A percentile compares a stretch with the other conserved stretches of the same genome.
These are phyloP conservation scores for Talaromyces sp. DNA, from an alignment of 2,329 filamentous ascomycete genomes.

Conservation along the genomic window DNA sequence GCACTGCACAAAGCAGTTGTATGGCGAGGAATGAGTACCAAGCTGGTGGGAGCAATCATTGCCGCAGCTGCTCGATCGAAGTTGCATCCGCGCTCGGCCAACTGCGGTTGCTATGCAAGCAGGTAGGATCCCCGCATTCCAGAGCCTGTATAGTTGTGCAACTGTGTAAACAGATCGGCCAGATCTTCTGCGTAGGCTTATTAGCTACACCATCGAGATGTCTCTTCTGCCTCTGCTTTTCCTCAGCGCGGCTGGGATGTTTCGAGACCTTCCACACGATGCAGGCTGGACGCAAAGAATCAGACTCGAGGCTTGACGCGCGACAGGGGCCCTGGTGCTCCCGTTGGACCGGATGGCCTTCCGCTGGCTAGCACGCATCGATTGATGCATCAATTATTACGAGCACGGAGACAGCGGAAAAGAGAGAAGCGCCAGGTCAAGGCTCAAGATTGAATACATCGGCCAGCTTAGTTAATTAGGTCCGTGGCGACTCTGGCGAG, in stretches of 20 bases:
- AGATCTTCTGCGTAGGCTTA: neutral
- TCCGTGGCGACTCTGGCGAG: no score
- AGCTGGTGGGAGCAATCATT: constrained; percentile 1
- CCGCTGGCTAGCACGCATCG: neutral
- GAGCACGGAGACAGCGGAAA: neutral
- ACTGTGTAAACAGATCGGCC: neutral
- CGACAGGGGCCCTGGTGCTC: neutral
- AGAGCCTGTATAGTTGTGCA: constrained; percentile 3
- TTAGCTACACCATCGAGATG: neutral
- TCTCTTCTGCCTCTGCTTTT: neutral
- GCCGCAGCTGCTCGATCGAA: neutral
- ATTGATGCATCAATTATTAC: neutral
- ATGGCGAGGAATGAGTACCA: constrained; percentile 9
- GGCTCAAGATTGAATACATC: neutral
- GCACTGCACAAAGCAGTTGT: constrained; percentile 5
- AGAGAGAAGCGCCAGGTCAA: neutral
- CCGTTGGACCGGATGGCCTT: neutral
- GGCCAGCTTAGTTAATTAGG: neutral
- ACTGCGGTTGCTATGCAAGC: constrained; percentile 12
- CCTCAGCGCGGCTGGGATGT: neutral
- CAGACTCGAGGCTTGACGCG: neutral
- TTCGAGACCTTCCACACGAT: neutral
- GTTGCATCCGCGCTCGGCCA: constrained; percentile 10
- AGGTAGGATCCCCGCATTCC: constrained; percentile 14
- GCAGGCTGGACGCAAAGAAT: neutral